Evolutionary conservation across 164 flowering plant genomes (phyloP), one percentile per base, ranked within the genome.

Genomic region (Stephania japonica): DNA sequence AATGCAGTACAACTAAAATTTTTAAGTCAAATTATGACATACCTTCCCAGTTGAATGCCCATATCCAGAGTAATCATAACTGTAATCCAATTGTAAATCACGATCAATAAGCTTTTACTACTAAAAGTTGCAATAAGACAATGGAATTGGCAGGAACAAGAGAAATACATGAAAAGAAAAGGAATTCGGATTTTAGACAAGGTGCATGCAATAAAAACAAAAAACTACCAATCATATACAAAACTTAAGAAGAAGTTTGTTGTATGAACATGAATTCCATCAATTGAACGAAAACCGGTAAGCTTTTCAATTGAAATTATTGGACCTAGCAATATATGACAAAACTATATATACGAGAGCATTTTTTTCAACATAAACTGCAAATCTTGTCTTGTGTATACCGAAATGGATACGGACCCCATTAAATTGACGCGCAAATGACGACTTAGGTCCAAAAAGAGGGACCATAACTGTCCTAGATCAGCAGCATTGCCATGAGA

Each of bases 401-500:
- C 38, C 25, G 61, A 67, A 71, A 67, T 16, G 10, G 9, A 41
- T n/a, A 85, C 87, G 71, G 19, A 93, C 98, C 95, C 97, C 85
- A 93, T 78, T 71, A 93, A 76, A 83, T 90, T 91, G 73, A 93
- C 94, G 18, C 86, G 80, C 24, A 93, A 90, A 78, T 90, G 93
- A 71, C 80, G 42, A 78, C 94, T 89, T 76, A 93, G 98, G 75
- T 90, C 96, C 16, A 70, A 26, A 72, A 91, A 90, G 50, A 93
- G 82, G 73, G 90, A 94, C 75, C 78, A 91, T 91, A 93, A 89
- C 86, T 93, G 98, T 7, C 98, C 97, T 64, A 93, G 77, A 90
- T 93, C 98, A 70, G 95, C 91, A 1, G 98, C 98, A 78, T 93
- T 93, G 4, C 98, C 98, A 71, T 93, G 98, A 12, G 98, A 91